Percentiles rank a stretch among this genome's conserved stretches.
Evolutionary conservation across 495 filamentous ascomycete genomes (phyloP).

Genomic region (Letharia lupina): DNA sequence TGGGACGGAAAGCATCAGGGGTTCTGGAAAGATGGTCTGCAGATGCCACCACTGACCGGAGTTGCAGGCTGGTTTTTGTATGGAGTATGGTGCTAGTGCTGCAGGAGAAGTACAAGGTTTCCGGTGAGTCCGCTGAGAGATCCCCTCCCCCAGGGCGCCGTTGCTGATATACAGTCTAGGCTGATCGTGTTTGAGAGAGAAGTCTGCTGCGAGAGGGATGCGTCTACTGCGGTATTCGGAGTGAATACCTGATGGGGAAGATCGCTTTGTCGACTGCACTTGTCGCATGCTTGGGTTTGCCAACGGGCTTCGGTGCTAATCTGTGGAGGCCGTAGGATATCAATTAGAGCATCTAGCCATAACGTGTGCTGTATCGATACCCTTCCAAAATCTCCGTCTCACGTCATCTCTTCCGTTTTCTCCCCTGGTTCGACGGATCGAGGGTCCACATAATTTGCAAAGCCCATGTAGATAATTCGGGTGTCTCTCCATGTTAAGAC

Average conservation of each 20-base stretch:
- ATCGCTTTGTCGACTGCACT: not conserved
- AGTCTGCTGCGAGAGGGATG: not conserved
- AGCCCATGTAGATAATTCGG: not conserved
- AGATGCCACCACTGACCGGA: not conserved
- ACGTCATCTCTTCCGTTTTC: not conserved
- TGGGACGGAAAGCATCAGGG: not conserved
- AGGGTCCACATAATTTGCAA: not conserved
- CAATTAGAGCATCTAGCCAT: not conserved
- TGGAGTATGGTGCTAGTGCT: constrained; percentile 4
- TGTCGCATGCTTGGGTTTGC: not conserved
- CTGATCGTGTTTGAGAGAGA: not conserved
- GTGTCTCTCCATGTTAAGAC: not conserved
- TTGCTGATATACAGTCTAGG: not conserved
- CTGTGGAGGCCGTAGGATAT: not conserved
- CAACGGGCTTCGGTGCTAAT: not conserved
- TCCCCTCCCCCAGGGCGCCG: not conserved
- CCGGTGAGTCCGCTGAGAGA: not conserved
- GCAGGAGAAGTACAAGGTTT: not conserved
- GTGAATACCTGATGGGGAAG: not conserved
- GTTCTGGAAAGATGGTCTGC: not conserved
- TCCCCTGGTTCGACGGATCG: not conserved
- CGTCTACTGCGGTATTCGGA: not conserved
- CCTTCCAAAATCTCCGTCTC: not conserved
- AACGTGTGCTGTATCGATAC: not conserved
- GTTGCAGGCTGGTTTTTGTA: not conserved